Base-by-base conservation (phyloP, 345 rosid species). In the Mallotus nudiflorus region DNA sequence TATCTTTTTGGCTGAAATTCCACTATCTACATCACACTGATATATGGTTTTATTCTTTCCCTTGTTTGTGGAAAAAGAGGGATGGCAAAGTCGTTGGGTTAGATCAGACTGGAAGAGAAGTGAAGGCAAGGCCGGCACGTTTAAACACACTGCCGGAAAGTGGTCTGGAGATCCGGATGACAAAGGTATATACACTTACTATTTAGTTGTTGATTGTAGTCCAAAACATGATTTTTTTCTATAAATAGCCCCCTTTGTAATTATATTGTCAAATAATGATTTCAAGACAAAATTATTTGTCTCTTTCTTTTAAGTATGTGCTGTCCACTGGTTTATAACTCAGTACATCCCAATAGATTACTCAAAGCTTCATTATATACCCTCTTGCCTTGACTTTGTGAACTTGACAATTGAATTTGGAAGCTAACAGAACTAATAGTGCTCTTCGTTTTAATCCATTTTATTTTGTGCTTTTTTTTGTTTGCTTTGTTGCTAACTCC, bases 1-100 rank as follows among this genome's bases (percentile, higher is more conserved):
- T 3, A 33, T 6, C 37, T 33, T 33, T 33, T 33, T 2, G 6
- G 37, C 37, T 33, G 4, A 33, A 2, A 33, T 33, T 33, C 37
- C 37, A 33, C 37, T 33, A 33, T 33, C 3, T 33, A 33, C n/a
- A n/a, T n/a, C n/a, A n/a, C n/a, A 33, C 6, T 33, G 37, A 33
- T 33, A 33, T 33, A 6, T 33, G 6, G 6, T 33, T 2, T 48
- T n/a, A n/a, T 14, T 52, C 3, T 24, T 10, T 20, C 8, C 12
- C 20, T 24, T 40, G 6, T 29, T 51, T 25, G 31, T 64, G 62
- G 69, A 19, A 12, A 55, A 65, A 94, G 98, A 85, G 82, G 98
- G 97, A 52, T 94, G 98, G 98, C 87, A 87, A 68, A 81, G 87
- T 77, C 81, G 96, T 19, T 94, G 98, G 98, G 96, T 91, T 39